Evolutionary conservation across 305 asterid genomes (phyloP).

Genomic region (Fraxinus xanthoxyloides): DNA sequence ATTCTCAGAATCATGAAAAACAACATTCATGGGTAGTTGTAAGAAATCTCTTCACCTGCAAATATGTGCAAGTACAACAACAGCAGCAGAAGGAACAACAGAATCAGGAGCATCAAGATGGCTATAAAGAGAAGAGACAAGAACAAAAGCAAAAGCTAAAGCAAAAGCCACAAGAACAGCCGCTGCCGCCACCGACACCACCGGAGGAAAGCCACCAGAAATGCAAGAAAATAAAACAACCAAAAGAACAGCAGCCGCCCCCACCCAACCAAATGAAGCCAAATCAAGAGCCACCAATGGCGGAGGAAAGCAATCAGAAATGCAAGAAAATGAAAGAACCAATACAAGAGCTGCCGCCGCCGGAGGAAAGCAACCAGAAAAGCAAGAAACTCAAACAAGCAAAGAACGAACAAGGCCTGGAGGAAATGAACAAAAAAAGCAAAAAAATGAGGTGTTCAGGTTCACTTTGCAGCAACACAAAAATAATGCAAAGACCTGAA

Average conservation of each 20-base stretch:
- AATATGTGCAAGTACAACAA: slow-evolving; percentile 60
- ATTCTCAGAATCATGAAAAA: slow-evolving; percentile 33
- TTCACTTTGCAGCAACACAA: slow-evolving; percentile 82
- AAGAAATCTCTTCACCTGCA: slow-evolving; percentile 81
- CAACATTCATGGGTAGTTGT: slow-evolving; percentile 89
- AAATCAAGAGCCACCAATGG: neutral
- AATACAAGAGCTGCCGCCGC: neutral
- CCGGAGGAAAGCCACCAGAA: neutral
- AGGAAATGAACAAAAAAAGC: slow-evolving; percentile 39
- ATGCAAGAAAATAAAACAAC: slow-evolving; percentile 19
- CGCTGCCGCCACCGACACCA: neutral
- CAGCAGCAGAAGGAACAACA: slow-evolving; percentile 34
- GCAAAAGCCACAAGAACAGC: slow-evolving; percentile 3
- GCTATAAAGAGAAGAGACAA: slow-evolving; percentile 10
- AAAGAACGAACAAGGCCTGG: slow-evolving; percentile 25
- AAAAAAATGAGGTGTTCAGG: slow-evolving; percentile 76
- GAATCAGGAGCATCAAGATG: neutral
- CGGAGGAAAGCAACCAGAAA: slow-evolving; percentile 17
- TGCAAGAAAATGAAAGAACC: slow-evolving; percentile 20
- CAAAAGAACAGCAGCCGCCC: neutral
- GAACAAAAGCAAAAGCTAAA: slow-evolving; percentile 19
- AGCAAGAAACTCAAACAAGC: slow-evolving; percentile 10
- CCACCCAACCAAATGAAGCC: slow-evolving; percentile 7
- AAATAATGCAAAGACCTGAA: slow-evolving; percentile 70
- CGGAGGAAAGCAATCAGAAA: neutral